Evolutionary conservation across 768 basidiomycete species (phyloP).

Genomic region (Amanita molliuscula): DNA sequence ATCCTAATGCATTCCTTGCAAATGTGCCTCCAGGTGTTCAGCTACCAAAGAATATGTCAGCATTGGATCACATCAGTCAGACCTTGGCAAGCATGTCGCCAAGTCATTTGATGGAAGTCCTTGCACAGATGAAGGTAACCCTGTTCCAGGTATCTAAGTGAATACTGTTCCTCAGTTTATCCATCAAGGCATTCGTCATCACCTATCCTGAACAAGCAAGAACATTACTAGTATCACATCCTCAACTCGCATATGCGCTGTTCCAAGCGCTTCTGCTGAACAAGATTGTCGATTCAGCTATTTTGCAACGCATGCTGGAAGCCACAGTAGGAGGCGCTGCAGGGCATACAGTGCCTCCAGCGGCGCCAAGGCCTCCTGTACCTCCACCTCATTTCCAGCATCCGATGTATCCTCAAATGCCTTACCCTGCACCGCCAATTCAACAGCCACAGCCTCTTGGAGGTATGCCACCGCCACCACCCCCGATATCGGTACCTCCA

Average conservation of each 20-base stretch:
- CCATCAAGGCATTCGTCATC: slow-evolving; percentile 74
- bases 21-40: slow-evolving; percentile 69
- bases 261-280: slow-evolving; percentile 91
- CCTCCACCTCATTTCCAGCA: slow-evolving; percentile 35
- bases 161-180: slow-evolving; percentile 2
- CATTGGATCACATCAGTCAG: slow-evolving; percentile 78
- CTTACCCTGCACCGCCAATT: slow-evolving; percentile 20
- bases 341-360: slow-evolving; percentile 1
- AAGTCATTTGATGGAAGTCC: slow-evolving; percentile 79
- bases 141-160: slow-evolving; percentile 10
- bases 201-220: slow-evolving; percentile 88
- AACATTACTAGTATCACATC: slow-evolving; percentile 67
- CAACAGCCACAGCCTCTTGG: slow-evolving; percentile 22
- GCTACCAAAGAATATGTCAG: slow-evolving; percentile 56
- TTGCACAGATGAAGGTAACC: slow-evolving; percentile 96
- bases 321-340: slow-evolving; percentile 17
- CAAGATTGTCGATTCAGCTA: slow-evolving; percentile 84
- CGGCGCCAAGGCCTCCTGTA: slow-evolving; percentile 10
- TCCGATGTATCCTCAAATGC: slow-evolving; percentile 30
- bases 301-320: slow-evolving; percentile 62
- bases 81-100: slow-evolving; percentile 80
- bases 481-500: slow-evolving; percentile 22
- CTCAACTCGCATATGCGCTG: slow-evolving; percentile 91
- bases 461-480: slow-evolving; percentile 19
- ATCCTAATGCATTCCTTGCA: slow-evolving; percentile 47